Evolutionary conservation across 768 basidiomycete species (phyloP).

Genomic region (Gautieria morchelliformis): DNA sequence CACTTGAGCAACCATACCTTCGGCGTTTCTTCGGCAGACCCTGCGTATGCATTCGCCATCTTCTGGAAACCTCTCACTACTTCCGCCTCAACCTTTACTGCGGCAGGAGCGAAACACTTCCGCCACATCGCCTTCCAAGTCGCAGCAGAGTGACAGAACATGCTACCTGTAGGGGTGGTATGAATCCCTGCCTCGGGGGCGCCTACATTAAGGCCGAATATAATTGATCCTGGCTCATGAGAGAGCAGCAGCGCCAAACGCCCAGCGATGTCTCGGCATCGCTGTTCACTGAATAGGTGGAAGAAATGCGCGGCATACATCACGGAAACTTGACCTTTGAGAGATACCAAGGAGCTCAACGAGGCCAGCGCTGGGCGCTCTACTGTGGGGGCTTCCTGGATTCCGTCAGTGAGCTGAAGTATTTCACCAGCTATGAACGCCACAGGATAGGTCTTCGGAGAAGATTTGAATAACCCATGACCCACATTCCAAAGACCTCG

Average conservation of each 20-base stretch:
- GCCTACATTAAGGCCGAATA: slow-evolving; percentile 13
- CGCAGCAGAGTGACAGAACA: slow-evolving; percentile 23
- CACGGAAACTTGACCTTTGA: slow-evolving; percentile 8
- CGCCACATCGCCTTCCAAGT: slow-evolving; percentile 29
- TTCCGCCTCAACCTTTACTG: background rate
- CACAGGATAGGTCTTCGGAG: slow-evolving; percentile 5
- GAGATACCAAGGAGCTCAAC: slow-evolving; percentile 8
- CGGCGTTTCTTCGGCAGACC: background rate
- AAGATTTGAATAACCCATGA: slow-evolving; percentile 11
- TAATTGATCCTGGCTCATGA: slow-evolving; percentile 11
- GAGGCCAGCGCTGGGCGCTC: background rate
- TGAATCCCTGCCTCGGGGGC: background rate
- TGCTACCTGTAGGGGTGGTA: background rate
- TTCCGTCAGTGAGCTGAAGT: slow-evolving; percentile 1
- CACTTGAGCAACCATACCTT: background rate
- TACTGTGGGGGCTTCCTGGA: background rate
- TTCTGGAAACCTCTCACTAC: background rate
- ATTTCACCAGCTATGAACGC: slow-evolving; percentile 10
- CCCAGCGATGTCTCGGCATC: slow-evolving; percentile 10
- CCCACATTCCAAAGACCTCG: slow-evolving; percentile 12
- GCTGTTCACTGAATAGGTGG: slow-evolving; percentile 13
- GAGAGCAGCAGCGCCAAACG: slow-evolving; percentile 10
- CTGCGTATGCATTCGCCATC: background rate
- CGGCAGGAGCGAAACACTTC: background rate
- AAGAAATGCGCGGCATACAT: slow-evolving; percentile 15